Conservation (phyloP, 352 stramenopile species). For the Pythium folliculosum region DNA sequence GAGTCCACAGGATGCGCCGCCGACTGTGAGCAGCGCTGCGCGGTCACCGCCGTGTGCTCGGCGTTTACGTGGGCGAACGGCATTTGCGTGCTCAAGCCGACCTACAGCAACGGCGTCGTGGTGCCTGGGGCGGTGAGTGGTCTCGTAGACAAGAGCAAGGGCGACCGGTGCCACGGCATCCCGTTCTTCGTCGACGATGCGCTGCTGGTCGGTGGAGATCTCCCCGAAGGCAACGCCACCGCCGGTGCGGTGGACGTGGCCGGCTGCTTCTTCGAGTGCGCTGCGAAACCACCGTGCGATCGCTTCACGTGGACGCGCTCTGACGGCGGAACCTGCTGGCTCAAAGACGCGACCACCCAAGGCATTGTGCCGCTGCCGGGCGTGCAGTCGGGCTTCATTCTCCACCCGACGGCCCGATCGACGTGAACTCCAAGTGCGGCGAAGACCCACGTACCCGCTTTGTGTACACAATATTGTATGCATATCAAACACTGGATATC, state of each 20-base stretch:
- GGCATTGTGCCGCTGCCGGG: not conserved
- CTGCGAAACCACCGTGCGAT: not conserved
- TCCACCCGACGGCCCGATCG: not conserved
- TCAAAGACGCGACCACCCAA: constrained; percentile 1
- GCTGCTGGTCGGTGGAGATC: constrained; percentile 2
- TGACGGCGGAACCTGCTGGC: constrained; percentile 9
- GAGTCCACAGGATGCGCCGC: not conserved
- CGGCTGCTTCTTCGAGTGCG: not conserved
- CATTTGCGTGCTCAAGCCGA: not conserved
- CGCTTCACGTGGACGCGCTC: not conserved
- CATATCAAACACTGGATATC: too few relatives aligned
- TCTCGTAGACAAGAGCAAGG: constrained; percentile 4
- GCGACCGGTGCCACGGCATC: constrained; percentile 2
- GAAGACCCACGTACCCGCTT: too few relatives aligned
- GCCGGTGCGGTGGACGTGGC: not conserved
- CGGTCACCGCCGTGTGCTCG: not conserved
- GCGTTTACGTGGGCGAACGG: constrained; percentile 12
- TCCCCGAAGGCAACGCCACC: not conserved
- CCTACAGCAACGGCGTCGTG: not conserved
- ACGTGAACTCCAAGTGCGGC: too few relatives aligned
- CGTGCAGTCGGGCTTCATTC: not conserved
- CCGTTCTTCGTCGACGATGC: constrained; percentile 1
- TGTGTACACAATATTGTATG: too few relatives aligned
- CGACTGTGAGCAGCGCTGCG: not conserved
- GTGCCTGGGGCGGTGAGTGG: not conserved